These are phyloP conservation scores for Coemansia sp. DNA, from an alignment of 192 early-diverging fungal species.

Conservation along the genomic window DNA sequence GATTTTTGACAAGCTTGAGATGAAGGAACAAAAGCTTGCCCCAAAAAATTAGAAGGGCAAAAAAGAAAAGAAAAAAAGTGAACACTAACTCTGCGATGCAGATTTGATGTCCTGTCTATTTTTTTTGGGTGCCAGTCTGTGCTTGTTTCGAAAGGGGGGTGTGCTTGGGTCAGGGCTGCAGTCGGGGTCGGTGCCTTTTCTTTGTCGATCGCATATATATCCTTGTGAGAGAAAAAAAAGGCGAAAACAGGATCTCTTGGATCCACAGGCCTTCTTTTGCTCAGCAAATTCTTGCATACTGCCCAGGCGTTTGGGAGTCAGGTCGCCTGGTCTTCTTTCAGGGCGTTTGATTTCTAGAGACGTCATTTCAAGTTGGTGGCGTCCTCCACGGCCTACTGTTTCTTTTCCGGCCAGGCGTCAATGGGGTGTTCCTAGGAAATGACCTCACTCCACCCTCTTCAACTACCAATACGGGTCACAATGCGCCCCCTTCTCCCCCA, in stretches of 20 bases:
- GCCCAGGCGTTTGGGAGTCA: conserved; percentile 5
- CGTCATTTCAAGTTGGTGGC: neutral
- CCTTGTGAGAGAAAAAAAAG: neutral
- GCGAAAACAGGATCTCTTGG: neutral
- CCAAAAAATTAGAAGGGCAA: neutral
- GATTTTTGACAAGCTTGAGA: neutral
- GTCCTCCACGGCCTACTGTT: neutral
- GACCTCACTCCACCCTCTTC: neutral
- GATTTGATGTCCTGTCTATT: conserved; percentile 22
- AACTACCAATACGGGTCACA: neutral
- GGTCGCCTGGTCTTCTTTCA: neutral
- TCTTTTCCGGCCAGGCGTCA: neutral
- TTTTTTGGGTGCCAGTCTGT: conserved; percentile 9
- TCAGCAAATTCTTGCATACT: neutral
- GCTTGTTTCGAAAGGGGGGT: conserved; percentile 5
- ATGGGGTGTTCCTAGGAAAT: neutral
- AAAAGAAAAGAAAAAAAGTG: conserved; percentile 6
- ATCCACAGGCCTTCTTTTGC: neutral
- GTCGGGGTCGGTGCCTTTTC: conserved; percentile 6
- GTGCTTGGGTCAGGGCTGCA: conserved; percentile 11
- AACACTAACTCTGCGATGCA: conserved; percentile 33
- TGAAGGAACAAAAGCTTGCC: conserved; percentile 16
- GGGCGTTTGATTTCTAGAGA: neutral
- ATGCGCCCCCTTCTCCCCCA: neutral
- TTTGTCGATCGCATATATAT: conserved; percentile 2